phyloP scores from a whole-genome alignment of 805 yeast species.

The Cyberlindnera samutprakarnensis region DNA sequence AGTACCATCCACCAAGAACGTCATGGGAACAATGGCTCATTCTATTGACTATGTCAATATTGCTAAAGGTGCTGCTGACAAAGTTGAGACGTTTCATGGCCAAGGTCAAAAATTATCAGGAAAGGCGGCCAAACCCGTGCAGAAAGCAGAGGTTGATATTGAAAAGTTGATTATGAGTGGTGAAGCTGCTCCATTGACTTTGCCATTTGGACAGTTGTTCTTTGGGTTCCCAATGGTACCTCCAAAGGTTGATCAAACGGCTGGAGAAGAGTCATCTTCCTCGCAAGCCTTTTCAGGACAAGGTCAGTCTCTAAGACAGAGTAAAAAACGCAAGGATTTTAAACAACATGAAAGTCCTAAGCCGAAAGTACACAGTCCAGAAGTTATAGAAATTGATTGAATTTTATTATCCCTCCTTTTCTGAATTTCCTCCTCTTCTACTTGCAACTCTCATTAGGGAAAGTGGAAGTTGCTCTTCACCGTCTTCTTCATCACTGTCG shows the following conservation, averaged over 20 bases:
- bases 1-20: slow-evolving; percentile 18
- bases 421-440: slow-evolving; percentile 4
- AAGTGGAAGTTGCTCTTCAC: slow-evolving; percentile 29
- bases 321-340: slow-evolving; percentile 60
- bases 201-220: slow-evolving; percentile 83
- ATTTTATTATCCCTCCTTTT: background rate
- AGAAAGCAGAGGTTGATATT: slow-evolving; percentile 20
- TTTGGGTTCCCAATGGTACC: slow-evolving; percentile 80
- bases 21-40: slow-evolving; percentile 71
- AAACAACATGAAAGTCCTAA: slow-evolving; percentile 46
- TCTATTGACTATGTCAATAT: slow-evolving; percentile 58
- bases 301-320: slow-evolving; percentile 71
- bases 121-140: slow-evolving; percentile 27
- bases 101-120: slow-evolving; percentile 71
- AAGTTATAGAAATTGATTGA: slow-evolving; percentile 67
- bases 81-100: slow-evolving; percentile 39
- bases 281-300: slow-evolving; percentile 43
- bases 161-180: slow-evolving; percentile 47
- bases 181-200: slow-evolving; percentile 59
- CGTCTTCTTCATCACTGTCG: slow-evolving; percentile 1
- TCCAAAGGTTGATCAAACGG: slow-evolving; percentile 31
- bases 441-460: slow-evolving; percentile 30
- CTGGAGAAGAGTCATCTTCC: slow-evolving; percentile 14
- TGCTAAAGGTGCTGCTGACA: slow-evolving; percentile 34
- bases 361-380: slow-evolving; percentile 64